phyloP scores from a whole-genome alignment of 2,329 filamentous ascomycete species.

The Pseudocercospora musae region DNA sequence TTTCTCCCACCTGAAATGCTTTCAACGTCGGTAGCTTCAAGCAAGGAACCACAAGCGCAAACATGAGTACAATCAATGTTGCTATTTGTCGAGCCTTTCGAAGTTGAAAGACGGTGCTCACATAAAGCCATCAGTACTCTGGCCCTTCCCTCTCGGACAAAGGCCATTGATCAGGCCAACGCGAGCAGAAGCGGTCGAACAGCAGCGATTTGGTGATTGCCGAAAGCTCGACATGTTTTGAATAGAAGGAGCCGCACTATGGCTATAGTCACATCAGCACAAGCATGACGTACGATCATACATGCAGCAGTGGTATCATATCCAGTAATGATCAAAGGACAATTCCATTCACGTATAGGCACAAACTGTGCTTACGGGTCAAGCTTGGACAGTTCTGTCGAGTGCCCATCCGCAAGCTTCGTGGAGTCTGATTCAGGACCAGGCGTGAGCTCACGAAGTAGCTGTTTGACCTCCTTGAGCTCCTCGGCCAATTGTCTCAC shows the following conservation, averaged over 20 bases:
- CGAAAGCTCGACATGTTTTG: background rate
- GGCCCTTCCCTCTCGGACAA: background rate
- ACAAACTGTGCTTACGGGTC: background rate
- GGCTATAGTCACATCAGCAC: background rate
- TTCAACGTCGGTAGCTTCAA: background rate
- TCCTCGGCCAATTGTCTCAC: constrained; percentile 44
- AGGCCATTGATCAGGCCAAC: background rate
- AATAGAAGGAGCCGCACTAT: background rate
- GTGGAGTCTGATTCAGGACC: constrained; percentile 9
- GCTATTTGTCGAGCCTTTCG: background rate
- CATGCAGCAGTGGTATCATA: background rate
- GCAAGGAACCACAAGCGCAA: background rate
- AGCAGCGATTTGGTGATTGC: background rate
- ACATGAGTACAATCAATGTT: background rate
- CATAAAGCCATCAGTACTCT: background rate
- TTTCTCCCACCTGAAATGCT: background rate
- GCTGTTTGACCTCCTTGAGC: constrained; percentile 44
- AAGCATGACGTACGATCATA: background rate
- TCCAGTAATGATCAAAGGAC: background rate
- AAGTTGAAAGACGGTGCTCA: background rate
- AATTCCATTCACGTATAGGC: background rate
- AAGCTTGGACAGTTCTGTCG: background rate
- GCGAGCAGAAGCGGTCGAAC: background rate
- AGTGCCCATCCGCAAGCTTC: background rate
- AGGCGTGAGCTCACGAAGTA: constrained; percentile 30